A percentile compares a stretch with the other conserved stretches of the same genome.
phyloP scores from a whole-genome alignment of 73 alveolate species.

The Paramecium tetraurelia region DNA sequence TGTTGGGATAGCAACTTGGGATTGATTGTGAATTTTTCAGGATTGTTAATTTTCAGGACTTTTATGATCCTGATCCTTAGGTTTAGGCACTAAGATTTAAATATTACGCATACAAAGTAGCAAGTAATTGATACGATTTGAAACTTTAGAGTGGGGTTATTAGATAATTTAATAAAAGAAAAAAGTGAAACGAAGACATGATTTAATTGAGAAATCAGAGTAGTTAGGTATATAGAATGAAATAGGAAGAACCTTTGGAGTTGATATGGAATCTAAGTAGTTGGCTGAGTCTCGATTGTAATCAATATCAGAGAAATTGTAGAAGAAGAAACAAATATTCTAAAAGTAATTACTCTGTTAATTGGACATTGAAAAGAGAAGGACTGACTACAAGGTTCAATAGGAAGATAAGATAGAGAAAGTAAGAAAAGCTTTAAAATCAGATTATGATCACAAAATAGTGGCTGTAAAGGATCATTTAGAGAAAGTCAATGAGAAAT shows the following conservation, averaged over 20 bases:
- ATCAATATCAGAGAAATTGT: not conserved
- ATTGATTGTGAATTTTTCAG: conserved; percentile 25
- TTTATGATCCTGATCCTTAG: not conserved
- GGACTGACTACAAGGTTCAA: not conserved
- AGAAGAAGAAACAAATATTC: not conserved
- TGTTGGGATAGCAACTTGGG: not conserved
- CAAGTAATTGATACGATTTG: not conserved
- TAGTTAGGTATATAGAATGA: not conserved
- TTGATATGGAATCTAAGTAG: not conserved
- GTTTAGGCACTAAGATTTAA: not conserved
- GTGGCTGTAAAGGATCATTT: conserved; percentile 2
- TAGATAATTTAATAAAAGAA: not conserved
- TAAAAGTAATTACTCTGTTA: not conserved
- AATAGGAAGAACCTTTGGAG: conserved; percentile 30
- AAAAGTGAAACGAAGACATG: conserved; percentile 37
- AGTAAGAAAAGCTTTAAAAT: not conserved
- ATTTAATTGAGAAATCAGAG: conserved; percentile 7
- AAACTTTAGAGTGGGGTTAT: conserved; percentile 16
- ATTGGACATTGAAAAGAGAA: not conserved
- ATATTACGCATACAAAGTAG: conserved; percentile 40
- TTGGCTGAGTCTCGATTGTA: not conserved
- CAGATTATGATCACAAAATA: not conserved
- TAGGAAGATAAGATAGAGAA: not conserved
- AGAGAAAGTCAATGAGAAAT: not conserved
- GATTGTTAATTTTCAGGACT: conserved; percentile 14